Evolutionary conservation across 768 basidiomycete species (phyloP).

Genomic region (Tulasnella calospora): DNA sequence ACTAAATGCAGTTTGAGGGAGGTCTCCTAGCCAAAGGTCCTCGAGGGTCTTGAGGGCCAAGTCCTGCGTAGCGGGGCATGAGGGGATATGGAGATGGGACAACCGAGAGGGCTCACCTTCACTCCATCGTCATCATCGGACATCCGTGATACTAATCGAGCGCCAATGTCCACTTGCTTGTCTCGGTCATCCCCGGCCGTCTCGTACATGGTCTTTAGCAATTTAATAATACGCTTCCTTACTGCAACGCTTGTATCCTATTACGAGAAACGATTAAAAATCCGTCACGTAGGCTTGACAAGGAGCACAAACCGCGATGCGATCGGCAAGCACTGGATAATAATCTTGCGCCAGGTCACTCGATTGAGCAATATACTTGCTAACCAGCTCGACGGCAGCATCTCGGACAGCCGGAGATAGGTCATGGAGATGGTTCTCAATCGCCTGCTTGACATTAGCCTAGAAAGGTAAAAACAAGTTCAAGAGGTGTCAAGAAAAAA

Average conservation of each 20-base stretch:
- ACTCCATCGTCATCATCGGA: constrained; percentile 92
- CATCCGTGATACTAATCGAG: constrained; percentile 74
- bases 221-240: constrained; percentile 91
- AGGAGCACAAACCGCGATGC: constrained; percentile 67
- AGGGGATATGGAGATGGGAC: neutral
- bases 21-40: constrained; percentile 78
- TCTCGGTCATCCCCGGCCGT: constrained; percentile 52
- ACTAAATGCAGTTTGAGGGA: neutral
- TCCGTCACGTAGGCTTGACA: neutral
- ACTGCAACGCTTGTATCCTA: constrained; percentile 94
- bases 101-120: constrained; percentile 43
- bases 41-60: constrained; percentile 84
- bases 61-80: constrained; percentile 43
- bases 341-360: constrained; percentile 87
- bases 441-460: constrained; percentile 74
- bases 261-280: neutral
- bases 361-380: constrained; percentile 91
- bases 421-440: constrained; percentile 86
- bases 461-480: constrained; percentile 34
- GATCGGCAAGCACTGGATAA: constrained; percentile 79
- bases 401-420: constrained; percentile 93
- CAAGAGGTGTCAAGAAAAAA: neutral
- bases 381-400: constrained; percentile 92
- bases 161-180: constrained; percentile 73
- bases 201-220: constrained; percentile 75